Evolutionary conservation across 2,329 filamentous ascomycete genomes (phyloP).

Genomic region (Lachnellula hyalina): DNA sequence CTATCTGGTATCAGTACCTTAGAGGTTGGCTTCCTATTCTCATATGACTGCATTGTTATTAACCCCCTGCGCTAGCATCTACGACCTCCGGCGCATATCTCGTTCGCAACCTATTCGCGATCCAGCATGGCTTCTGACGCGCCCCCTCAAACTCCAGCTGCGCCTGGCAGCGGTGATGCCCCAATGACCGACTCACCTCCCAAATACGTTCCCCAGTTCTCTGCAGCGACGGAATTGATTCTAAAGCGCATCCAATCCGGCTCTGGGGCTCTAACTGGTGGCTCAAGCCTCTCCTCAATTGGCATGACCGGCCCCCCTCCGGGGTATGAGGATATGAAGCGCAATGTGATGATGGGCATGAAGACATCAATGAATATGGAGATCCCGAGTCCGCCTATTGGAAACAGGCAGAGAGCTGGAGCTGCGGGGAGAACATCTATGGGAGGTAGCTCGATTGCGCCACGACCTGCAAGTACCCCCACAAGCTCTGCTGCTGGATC

Average conservation of each 20-base stretch:
- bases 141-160: constrained; percentile 20
- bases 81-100: constrained; percentile 23
- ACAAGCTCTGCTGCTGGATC: constrained; percentile 16
- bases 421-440: constrained; percentile 12
- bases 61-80: neutral
- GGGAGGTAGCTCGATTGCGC: constrained; percentile 11
- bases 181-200: constrained; percentile 23
- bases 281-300: constrained; percentile 22
- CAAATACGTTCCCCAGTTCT: constrained; percentile 32
- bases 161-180: constrained; percentile 13
- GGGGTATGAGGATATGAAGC: constrained; percentile 33
- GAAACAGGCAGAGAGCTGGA: constrained; percentile 4
- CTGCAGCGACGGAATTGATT: constrained; percentile 34
- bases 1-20: constrained; percentile 5
- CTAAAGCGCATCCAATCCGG: constrained; percentile 32
- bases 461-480: constrained; percentile 21
- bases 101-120: constrained; percentile 1
- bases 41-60: constrained; percentile 2
- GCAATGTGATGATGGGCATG: constrained; percentile 31
- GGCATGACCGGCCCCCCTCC: constrained; percentile 27
- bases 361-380: constrained; percentile 33
- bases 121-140: constrained; percentile 23
- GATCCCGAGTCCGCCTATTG: constrained; percentile 24
- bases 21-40: neutral
- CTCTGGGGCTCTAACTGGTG: constrained; percentile 4